phyloP scores from a whole-genome alignment of 345 rosid species.

The Eucalyptus leucophloia region DNA sequence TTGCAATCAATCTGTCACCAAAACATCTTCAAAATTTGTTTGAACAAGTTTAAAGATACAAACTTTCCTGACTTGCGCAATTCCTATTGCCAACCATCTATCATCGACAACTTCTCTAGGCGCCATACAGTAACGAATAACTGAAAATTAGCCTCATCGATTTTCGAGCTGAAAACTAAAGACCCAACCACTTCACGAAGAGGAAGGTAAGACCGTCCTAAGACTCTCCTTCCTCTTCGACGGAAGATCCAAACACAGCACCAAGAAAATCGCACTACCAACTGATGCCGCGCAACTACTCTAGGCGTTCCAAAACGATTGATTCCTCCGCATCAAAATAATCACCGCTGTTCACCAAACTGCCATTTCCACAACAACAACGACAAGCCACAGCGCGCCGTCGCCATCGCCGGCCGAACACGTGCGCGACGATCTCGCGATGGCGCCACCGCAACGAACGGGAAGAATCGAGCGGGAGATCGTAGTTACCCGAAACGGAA shows the following conservation, averaged over 20 bases:
- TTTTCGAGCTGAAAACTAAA: not conserved
- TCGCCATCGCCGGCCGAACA: not conserved
- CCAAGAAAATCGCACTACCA: not conserved
- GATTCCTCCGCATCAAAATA: not conserved
- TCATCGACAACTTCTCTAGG: not conserved
- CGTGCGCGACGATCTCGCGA: not conserved
- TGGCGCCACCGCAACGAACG: not conserved
- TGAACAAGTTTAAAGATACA: not conserved
- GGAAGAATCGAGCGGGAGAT: not conserved
- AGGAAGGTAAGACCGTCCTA: not conserved
- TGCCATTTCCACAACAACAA: not conserved
- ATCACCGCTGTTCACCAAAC: not conserved
- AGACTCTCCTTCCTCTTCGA: not conserved
- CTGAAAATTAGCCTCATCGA: not conserved
- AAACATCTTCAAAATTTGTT: not conserved
- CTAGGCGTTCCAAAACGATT: not conserved
- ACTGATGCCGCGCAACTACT: not conserved
- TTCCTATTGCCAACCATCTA: not conserved
- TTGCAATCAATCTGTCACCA: not conserved
- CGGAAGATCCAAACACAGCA: not conserved
- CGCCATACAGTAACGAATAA: not conserved
- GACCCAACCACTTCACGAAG: not conserved
- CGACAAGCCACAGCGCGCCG: not conserved
- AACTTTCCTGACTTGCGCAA: not conserved
- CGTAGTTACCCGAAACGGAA: slow-evolving; percentile 35